Evolutionary conservation across 192 early-diverging fungal genomes (phyloP).

Genomic region (Linnemannia schmuckeri): DNA sequence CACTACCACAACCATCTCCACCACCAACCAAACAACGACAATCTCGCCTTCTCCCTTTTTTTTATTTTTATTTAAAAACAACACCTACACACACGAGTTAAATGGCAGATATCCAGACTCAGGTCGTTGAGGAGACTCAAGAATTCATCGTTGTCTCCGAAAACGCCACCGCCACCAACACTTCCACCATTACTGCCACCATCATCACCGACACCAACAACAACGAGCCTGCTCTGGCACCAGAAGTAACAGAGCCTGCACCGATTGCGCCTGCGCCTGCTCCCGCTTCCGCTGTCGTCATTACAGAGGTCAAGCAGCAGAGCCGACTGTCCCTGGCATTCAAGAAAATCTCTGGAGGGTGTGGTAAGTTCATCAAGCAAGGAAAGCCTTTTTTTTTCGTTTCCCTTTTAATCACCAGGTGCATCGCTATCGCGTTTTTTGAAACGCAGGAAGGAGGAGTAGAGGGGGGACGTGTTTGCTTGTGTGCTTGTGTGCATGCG

Average conservation of each 20-base stretch:
- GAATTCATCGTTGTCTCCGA: slow-evolving; percentile 8
- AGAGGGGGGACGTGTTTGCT: background rate
- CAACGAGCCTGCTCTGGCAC: slow-evolving; percentile 6
- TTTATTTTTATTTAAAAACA: no score
- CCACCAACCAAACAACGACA: no score
- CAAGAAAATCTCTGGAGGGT: slow-evolving; percentile 21
- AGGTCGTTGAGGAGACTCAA: background rate
- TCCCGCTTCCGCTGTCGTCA: background rate
- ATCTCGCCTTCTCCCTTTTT: no score
- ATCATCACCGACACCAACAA: background rate
- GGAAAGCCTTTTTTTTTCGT: background rate
- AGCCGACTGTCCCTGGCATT: slow-evolving; percentile 33
- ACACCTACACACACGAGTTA: background rate
- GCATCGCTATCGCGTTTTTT: background rate
- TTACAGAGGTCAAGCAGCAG: slow-evolving; percentile 3
- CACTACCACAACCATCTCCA: no score
- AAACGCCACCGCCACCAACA: slow-evolving; percentile 2
- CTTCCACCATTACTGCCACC: background rate
- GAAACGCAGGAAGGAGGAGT: background rate
- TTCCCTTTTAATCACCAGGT: background rate
- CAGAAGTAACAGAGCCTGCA: slow-evolving; percentile 18
- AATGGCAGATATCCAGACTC: slow-evolving; percentile 7
- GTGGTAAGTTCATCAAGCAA: slow-evolving; percentile 14
- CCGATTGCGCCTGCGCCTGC: background rate
- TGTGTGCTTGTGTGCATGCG: background rate